A percentile compares a stretch with the other conserved stretches of the same genome.
Conservation (phyloP, 306 rosid genomes). For the Pyrus betulifolia region DNA sequence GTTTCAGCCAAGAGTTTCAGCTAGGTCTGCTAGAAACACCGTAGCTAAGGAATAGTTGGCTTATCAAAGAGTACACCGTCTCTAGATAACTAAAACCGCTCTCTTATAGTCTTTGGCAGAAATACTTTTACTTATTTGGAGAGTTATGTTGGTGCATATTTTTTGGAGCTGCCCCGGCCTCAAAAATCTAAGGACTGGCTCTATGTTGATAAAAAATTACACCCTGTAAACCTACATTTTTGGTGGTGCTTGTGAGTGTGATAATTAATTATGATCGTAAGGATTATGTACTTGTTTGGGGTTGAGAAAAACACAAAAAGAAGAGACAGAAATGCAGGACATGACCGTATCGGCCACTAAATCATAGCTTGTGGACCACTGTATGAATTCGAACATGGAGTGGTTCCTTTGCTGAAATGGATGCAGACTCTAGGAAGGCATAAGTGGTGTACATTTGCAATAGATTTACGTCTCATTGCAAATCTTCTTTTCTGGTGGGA, state of each 20-base stretch:
- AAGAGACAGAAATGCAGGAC: constrained; percentile 21
- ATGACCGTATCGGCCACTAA: constrained; percentile 21
- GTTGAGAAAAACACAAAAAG: constrained; percentile 11
- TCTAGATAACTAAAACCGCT: neutral
- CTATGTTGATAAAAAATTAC: neutral
- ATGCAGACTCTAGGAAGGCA: constrained; percentile 7
- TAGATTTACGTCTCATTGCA: constrained; percentile 30
- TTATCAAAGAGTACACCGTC: neutral
- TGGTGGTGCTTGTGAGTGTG: neutral
- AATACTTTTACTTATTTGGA: too few relatives aligned
- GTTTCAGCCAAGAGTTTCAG: neutral
- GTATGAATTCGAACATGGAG: constrained; percentile 31
- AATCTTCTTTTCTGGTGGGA: constrained; percentile 24
- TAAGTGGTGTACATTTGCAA: constrained; percentile 30
- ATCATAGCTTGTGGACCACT: constrained; percentile 16
- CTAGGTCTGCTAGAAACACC: neutral
- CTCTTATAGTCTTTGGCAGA: neutral
- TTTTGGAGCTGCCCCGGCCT: neutral
- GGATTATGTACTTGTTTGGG: constrained; percentile 1
- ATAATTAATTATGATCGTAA: neutral
- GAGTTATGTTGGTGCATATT: neutral
- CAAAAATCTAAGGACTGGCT: neutral
- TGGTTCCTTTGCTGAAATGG: constrained; percentile 19
- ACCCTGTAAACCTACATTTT: neutral
- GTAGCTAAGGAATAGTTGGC: neutral